Conservation (phyloP, 108 stramenopile species). For the Fragilariopsis cylindrus region DNA sequence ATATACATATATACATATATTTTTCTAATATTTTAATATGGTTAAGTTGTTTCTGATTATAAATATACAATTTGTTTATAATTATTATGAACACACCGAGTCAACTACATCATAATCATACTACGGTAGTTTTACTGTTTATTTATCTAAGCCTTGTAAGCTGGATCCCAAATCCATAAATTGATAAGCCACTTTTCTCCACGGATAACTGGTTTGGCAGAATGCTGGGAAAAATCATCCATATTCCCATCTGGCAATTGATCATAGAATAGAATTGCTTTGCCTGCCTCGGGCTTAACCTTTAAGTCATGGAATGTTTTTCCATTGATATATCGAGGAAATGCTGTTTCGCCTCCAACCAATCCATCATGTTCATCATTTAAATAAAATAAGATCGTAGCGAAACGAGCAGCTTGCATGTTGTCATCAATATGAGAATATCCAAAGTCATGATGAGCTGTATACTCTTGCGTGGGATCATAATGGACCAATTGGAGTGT, state of each 20-base stretch:
- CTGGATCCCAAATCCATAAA: conserved; percentile 65
- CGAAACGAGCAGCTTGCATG: conserved; percentile 67
- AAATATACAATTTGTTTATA: too few relatives aligned
- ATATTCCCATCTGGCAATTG: conserved; percentile 88
- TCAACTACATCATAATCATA: too few relatives aligned
- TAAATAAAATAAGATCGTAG: conserved; percentile 84
- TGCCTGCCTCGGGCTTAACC: conserved; percentile 65
- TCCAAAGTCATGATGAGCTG: conserved; percentile 91
- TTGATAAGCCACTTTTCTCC: conserved; percentile 86
- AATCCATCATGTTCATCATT: conserved; percentile 55
- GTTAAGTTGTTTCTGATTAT: too few relatives aligned
- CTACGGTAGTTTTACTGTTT: too few relatives aligned
- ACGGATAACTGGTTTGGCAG: conserved; percentile 64
- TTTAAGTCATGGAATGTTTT: conserved; percentile 60
- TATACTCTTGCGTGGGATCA: conserved; percentile 76
- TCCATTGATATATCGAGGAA: conserved; percentile 82
- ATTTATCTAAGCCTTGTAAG: background rate
- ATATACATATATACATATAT: too few relatives aligned
- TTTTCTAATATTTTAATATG: too few relatives aligned
- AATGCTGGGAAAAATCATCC: conserved; percentile 71
- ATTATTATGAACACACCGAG: too few relatives aligned
- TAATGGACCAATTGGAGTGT: conserved; percentile 90
- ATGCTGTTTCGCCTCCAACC: conserved; percentile 76
- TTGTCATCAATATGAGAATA: conserved; percentile 44
- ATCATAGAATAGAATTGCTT: conserved; percentile 72